These are phyloP conservation scores for Coniferiporia weirii DNA, from an alignment of 1,284 basidiomycete species.

Conservation along the genomic window DNA sequence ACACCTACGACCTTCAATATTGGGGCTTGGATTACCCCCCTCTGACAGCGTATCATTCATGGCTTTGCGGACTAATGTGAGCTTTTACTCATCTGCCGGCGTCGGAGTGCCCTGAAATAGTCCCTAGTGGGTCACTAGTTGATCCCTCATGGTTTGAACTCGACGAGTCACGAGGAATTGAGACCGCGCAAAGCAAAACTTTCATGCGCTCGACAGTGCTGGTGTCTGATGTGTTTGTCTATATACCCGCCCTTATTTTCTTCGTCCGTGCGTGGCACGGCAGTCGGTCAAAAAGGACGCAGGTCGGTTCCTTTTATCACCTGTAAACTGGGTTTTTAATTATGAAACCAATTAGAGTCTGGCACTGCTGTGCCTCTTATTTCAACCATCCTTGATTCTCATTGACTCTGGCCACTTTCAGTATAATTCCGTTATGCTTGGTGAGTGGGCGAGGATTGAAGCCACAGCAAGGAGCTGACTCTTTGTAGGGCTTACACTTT, in stretches of 20 bases:
- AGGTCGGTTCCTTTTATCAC: conserved; percentile 38
- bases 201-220: conserved; percentile 83
- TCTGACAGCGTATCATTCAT: conserved; percentile 83
- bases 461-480: not conserved
- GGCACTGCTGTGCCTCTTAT: conserved; percentile 66
- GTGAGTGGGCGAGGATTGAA: conserved; percentile 33
- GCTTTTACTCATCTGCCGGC: conserved; percentile 24
- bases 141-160: conserved; percentile 73
- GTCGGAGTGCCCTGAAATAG: conserved; percentile 8
- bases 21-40: conserved; percentile 95
- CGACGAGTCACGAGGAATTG: conserved; percentile 71
- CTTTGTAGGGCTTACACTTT: conserved; percentile 59
- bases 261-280: conserved; percentile 61
- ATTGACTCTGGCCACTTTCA: conserved; percentile 94
- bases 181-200: conserved; percentile 58
- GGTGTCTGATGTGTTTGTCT: conserved; percentile 63
- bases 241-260: conserved; percentile 66
- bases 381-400: conserved; percentile 80
- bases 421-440: conserved; percentile 88
- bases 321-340: conserved; percentile 6
- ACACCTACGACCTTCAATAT: conserved; percentile 80
- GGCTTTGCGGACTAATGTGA: conserved; percentile 67
- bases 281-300: conserved; percentile 62
- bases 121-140: conserved; percentile 59
- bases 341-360: conserved; percentile 45